These are phyloP conservation scores for Spiraea crenata DNA, from an alignment of 331 rosid genomes.

Conservation along the genomic window DNA sequence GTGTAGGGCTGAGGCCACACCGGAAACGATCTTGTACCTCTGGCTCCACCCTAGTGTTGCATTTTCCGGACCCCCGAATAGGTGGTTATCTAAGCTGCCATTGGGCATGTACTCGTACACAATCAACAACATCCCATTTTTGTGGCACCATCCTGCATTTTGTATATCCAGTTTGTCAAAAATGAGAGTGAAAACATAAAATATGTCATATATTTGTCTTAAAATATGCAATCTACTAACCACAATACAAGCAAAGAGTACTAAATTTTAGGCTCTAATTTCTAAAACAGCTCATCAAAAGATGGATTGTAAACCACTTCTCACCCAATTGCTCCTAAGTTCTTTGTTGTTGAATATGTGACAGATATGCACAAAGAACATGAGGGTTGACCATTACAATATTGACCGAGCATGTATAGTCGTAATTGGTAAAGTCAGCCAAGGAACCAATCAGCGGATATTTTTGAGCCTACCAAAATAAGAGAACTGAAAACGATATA, in stretches of 20 bases:
- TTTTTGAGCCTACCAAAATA: no score
- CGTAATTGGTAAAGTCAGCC: not conserved
- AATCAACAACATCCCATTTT: conserved; percentile 52
- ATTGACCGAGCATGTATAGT: not conserved
- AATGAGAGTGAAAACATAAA: not conserved
- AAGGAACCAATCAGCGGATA: no score
- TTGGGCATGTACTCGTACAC: conserved; percentile 87
- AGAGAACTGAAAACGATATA: not conserved
- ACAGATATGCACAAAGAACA: not conserved
- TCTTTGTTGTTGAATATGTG: not conserved
- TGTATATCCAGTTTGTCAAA: conserved; percentile 13
- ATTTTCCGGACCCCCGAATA: conserved; percentile 45
- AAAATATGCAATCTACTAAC: no score
- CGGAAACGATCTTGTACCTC: conserved; percentile 59
- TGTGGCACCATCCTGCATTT: conserved; percentile 65
- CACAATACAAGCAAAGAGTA: no score
- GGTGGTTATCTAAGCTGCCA: conserved; percentile 77
- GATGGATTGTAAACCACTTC: not conserved
- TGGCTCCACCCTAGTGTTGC: conserved; percentile 48
- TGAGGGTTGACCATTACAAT: no score
- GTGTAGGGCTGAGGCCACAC: conserved; percentile 65
- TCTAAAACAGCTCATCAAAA: not conserved
- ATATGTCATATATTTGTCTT: no score
- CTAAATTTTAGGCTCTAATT: no score
- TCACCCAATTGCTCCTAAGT: not conserved